Conservation (phyloP, 106 monocot genomes). For the Apostasia shenzhenica region DNA sequence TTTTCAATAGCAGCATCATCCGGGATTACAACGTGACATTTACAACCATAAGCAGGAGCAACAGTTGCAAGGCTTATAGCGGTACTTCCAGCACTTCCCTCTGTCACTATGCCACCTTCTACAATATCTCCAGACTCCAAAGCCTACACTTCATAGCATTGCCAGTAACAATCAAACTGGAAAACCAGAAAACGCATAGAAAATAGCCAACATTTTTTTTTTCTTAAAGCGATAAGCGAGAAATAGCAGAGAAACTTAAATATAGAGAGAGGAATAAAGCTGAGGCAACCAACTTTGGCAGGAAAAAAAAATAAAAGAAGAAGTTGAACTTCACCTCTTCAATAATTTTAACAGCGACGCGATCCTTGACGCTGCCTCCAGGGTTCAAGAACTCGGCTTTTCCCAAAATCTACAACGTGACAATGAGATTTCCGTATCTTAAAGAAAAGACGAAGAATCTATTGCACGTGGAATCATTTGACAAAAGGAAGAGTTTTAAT, state of each 20-base stretch:
- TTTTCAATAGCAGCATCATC: conserved; percentile 97
- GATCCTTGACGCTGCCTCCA: conserved; percentile 92
- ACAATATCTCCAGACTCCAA: conserved; percentile 58
- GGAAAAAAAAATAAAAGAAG: not conserved
- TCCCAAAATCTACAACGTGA: conserved; percentile 61
- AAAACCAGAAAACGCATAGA: not conserved
- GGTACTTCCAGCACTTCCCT: conserved; percentile 98
- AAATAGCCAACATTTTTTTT: not conserved
- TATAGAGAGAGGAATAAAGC: too few relatives aligned
- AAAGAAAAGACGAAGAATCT: not conserved
- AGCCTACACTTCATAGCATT: conserved; percentile 34
- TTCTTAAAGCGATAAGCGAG: too few relatives aligned
- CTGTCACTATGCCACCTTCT: conserved; percentile 74
- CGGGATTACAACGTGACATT: conserved; percentile 93
- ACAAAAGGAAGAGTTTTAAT: not conserved
- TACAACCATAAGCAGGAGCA: conserved; percentile 91
- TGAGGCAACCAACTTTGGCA: too few relatives aligned
- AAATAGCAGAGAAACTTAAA: not conserved
- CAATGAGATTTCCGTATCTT: not conserved
- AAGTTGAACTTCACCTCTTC: conserved; percentile 65
- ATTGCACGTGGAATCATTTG: not conserved
- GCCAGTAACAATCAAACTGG: not conserved
- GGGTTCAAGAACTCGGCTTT: conserved; percentile 99
- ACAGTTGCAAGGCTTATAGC: conserved; percentile 95
- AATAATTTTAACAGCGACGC: conserved; percentile 92